These are phyloP conservation scores for Alternaria brassicicola DNA, from an alignment of 2,329 filamentous ascomycete genomes.

Conservation along the genomic window DNA sequence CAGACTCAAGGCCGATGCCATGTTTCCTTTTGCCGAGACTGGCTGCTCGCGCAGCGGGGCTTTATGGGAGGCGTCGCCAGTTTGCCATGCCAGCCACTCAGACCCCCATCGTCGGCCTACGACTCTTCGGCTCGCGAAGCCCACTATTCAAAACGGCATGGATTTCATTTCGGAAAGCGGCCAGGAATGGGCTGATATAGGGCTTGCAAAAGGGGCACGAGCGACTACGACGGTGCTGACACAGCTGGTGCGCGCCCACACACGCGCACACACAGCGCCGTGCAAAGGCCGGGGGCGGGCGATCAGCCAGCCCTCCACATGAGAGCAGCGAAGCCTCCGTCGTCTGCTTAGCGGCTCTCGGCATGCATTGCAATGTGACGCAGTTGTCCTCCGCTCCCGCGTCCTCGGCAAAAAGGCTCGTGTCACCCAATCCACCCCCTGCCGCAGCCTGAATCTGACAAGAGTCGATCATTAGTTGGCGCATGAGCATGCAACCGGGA, in stretches of 20 bases:
- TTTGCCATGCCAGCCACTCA: slow-evolving; percentile 17
- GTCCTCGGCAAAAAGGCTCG: slow-evolving; percentile 40
- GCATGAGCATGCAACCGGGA: slow-evolving; percentile 37
- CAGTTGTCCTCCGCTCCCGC: slow-evolving; percentile 44
- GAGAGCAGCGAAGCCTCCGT: slow-evolving; percentile 38
- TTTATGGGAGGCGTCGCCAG: slow-evolving; percentile 16
- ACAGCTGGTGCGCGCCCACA: slow-evolving; percentile 1
- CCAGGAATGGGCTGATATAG: slow-evolving; percentile 12
- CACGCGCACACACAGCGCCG: background rate
- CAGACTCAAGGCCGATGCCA: background rate
- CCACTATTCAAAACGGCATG: background rate
- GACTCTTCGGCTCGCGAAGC: slow-evolving; percentile 23
- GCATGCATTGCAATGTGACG: slow-evolving; percentile 38
- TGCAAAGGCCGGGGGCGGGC: slow-evolving; percentile 18
- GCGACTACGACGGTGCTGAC: slow-evolving; percentile 6
- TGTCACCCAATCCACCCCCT: slow-evolving; percentile 39
- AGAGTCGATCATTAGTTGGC: slow-evolving; percentile 40
- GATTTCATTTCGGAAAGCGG: background rate
- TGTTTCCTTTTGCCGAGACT: slow-evolving; percentile 2
- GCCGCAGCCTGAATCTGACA: slow-evolving; percentile 36
- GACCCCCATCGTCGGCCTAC: slow-evolving; percentile 23
- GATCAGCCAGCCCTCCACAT: slow-evolving; percentile 37
- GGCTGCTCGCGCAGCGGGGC: slow-evolving; percentile 22
- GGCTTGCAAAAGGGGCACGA: slow-evolving; percentile 14
- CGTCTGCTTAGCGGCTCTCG: slow-evolving; percentile 37